Evolutionary conservation across 1,284 basidiomycete species (phyloP).

Genomic region (Boletus sp.): DNA sequence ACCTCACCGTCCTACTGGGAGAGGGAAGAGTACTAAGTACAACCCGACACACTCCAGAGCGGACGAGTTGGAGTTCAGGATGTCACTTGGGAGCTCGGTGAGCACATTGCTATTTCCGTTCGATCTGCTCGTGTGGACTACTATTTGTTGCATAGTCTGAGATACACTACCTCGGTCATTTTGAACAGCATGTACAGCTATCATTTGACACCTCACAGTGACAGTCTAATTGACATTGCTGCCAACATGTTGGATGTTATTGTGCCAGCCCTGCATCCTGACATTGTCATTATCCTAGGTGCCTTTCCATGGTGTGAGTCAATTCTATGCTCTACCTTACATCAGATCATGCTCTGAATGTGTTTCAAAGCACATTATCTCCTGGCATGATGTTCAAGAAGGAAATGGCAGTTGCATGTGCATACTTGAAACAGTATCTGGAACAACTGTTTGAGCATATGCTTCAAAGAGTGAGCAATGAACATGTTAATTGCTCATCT

Average conservation of each 20-base stretch:
- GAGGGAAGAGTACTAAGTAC: no score
- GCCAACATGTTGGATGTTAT: not conserved
- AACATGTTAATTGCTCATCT: not conserved
- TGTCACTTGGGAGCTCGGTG: not conserved
- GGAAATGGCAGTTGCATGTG: not conserved
- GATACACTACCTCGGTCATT: not conserved
- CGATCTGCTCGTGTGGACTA: no score
- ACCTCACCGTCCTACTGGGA: no score
- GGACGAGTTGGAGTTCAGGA: no score
- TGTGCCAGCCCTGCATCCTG: not conserved
- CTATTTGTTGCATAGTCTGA: no score
- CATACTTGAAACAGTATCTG: not conserved
- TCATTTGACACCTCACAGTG: not conserved
- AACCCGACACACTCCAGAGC: no score
- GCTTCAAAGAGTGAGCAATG: not conserved
- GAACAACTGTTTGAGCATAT: not conserved
- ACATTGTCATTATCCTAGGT: not conserved
- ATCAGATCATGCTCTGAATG: not conserved
- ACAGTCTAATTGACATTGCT: not conserved
- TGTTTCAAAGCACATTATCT: not conserved
- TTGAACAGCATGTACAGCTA: not conserved
- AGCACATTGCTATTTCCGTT: not conserved
- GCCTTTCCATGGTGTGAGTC: conserved; percentile 4
- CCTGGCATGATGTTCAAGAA: not conserved
- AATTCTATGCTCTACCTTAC: not conserved